A percentile compares a stretch with the other conserved stretches of the same genome.
Conservation (phyloP, 176 grass and related monocot species). For the Ananas comosus region DNA sequence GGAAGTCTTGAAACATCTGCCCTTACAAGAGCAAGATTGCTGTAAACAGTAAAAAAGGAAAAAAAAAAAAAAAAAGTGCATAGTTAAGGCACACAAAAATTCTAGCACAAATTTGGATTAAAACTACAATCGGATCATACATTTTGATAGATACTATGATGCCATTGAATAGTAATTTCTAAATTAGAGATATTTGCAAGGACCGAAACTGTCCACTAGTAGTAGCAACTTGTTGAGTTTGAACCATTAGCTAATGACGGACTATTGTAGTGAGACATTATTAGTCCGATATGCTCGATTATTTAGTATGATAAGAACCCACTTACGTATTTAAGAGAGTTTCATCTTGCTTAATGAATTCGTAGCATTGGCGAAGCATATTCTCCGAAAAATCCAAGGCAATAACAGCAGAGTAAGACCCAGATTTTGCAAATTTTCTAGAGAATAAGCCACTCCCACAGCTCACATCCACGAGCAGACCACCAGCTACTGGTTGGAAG, state of each 20-base stretch:
- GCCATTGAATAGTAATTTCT: no score
- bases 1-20: constrained; percentile 94
- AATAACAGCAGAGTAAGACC: constrained; percentile 69
- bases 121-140: no score
- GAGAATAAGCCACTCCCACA: constrained; percentile 92
- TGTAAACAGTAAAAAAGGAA: constrained; percentile 22
- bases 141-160: no score
- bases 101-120: not conserved
- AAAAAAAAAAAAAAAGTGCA: not conserved
- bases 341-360: constrained; percentile 74
- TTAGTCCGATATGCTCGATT: not conserved
- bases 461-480: constrained; percentile 77
- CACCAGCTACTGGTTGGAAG: constrained; percentile 55
- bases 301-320: constrained; percentile 15
- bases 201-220: no score
- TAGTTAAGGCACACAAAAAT: not conserved
- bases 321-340: constrained; percentile 58
- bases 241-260: no score
- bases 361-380: constrained; percentile 92
- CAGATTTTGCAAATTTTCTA: constrained; percentile 81
- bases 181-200: no score
- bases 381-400: constrained; percentile 96
- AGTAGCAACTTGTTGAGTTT: no score
- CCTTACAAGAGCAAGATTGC: constrained; percentile 84
- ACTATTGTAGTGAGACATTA: not conserved